Conservation (phyloP, 2,329 filamentous ascomycete genomes). For the Aspergillus proliferans region DNA sequence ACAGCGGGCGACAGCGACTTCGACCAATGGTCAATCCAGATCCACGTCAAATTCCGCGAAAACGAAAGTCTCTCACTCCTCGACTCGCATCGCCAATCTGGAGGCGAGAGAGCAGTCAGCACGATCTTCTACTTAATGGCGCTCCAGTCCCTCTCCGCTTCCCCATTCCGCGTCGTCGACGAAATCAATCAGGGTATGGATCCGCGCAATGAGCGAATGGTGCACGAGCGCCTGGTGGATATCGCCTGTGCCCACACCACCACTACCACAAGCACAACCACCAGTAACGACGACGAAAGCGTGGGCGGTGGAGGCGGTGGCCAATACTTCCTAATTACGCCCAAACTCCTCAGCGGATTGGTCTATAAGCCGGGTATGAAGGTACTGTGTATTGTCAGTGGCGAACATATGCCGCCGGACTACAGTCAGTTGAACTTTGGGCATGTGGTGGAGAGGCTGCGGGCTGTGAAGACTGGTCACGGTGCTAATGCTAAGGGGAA, state of each 20-base stretch:
- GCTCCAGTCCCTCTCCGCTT: conserved; percentile 84
- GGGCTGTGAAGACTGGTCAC: conserved; percentile 16
- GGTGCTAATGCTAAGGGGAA: conserved; percentile 8
- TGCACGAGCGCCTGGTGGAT: conserved; percentile 96
- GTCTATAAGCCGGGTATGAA: conserved; percentile 88
- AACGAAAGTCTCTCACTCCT: conserved; percentile 78
- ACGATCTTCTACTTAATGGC: conserved; percentile 99
- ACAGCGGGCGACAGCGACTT: conserved; percentile 61
- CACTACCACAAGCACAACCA: conserved; percentile 21
- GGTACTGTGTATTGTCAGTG: conserved; percentile 87
- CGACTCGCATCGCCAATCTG: conserved; percentile 88
- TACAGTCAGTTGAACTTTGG: conserved; percentile 33
- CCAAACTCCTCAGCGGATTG: conserved; percentile 80
- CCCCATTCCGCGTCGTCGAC: conserved; percentile 95
- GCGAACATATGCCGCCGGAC: conserved; percentile 54
- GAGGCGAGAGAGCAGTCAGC: conserved; percentile 89
- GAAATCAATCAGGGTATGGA: conserved; percentile 99
- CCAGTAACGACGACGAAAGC: conserved; percentile 36
- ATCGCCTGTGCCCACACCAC: conserved; percentile 64
- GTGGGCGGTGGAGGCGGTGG: conserved; percentile 41
- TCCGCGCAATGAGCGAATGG: conserved; percentile 94
- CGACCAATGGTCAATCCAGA: conserved; percentile 86
- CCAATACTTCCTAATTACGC: conserved; percentile 95
- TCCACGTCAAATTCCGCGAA: conserved; percentile 89
- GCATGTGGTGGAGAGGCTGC: conserved; percentile 29